Base-by-base conservation (phyloP, 129 eudicot genomes). In the Gnaphalium uliginosum region DNA sequence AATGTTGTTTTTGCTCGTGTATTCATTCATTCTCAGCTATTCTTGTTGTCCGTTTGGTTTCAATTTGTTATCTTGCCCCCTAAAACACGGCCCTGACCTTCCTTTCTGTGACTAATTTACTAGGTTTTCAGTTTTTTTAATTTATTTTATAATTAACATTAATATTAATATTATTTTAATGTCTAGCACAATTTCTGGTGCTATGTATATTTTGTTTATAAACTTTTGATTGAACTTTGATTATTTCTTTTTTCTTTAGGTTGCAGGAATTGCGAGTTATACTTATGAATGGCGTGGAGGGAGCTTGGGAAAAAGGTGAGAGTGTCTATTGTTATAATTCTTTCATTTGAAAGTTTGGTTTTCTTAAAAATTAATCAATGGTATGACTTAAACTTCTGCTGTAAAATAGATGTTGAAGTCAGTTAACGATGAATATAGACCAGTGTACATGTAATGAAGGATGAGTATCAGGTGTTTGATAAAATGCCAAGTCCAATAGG, bases 241-340 rank as follows among this genome's bases (percentile, higher is more conserved):
- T 56, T 19, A 0, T 13, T 15, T 8, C 5, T 54, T 10, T 61
- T 46, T 46, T 23, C 23, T 13, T 62, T 18, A 53, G 61, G 2
- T 39, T 79, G 83, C 82, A 80, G 84, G 15, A 54, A 27, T 67
- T 74, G 68, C 71, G 62, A 65, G 4, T 6, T 33, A 39, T 83
- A 48, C 85, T 76, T 81, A 66, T 85, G 83, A 85, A 88, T 91
- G 97, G 95, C 95, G 77, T 91, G 92, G 95, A 91, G 97, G 77
- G 86, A 73, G 70, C 74, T 82, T 74, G 92, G 90, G 76, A 87
- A 65, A 83, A 86, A 83, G 97, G 97, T 86, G 30, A 18, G 82
- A 18, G 82, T 46, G 53, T 14, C 53, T 46, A 46, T 46, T 14
- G 53, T 46, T 46, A 46, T 46, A 46, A 0, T 46, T 46, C 2